phyloP scores from a whole-genome alignment of 805 yeast genomes.

The Candida maris region DNA sequence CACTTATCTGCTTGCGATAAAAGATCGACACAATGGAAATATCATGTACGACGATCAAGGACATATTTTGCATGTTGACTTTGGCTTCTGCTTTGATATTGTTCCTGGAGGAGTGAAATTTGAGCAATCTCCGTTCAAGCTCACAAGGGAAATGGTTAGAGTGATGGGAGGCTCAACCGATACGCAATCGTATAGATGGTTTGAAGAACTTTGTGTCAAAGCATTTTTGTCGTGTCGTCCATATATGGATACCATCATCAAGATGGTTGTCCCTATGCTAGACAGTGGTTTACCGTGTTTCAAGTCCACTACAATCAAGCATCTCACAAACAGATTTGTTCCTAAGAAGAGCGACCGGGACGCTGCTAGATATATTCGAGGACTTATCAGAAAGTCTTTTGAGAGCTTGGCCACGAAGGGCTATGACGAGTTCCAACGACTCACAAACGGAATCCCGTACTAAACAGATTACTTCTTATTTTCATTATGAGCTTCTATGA shows the following conservation, averaged over 20 bases:
- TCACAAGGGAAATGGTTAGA: conserved; percentile 92
- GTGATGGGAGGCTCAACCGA: conserved; percentile 89
- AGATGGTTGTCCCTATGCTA: conserved; percentile 87
- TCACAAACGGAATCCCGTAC: conserved; percentile 97
- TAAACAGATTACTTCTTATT: too few relatives aligned
- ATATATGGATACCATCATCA: conserved; percentile 77
- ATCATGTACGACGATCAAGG: conserved; percentile 95
- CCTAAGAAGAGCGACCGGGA: conserved; percentile 79
- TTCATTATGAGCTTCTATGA: not conserved
- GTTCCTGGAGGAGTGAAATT: conserved; percentile 98
- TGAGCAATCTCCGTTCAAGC: conserved; percentile 96
- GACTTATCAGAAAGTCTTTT: conserved; percentile 72
- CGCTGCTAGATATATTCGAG: conserved; percentile 74
- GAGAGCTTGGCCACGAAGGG: conserved; percentile 91
- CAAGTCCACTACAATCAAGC: conserved; percentile 81
- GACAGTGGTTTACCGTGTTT: conserved; percentile 96
- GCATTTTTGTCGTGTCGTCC: conserved; percentile 88
- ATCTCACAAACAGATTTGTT: conserved; percentile 73
- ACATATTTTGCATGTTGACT: conserved; percentile 92
- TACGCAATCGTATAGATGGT: conserved; percentile 88
- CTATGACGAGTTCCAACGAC: conserved; percentile 93
- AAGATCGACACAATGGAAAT: conserved; percentile 98
- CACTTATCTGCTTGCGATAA: conserved; percentile 86
- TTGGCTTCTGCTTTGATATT: conserved; percentile 97
- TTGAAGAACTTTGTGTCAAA: conserved; percentile 91